These are phyloP conservation scores for Podila minutissima DNA, from an alignment of 192 early-diverging fungal species.

Conservation along the genomic window DNA sequence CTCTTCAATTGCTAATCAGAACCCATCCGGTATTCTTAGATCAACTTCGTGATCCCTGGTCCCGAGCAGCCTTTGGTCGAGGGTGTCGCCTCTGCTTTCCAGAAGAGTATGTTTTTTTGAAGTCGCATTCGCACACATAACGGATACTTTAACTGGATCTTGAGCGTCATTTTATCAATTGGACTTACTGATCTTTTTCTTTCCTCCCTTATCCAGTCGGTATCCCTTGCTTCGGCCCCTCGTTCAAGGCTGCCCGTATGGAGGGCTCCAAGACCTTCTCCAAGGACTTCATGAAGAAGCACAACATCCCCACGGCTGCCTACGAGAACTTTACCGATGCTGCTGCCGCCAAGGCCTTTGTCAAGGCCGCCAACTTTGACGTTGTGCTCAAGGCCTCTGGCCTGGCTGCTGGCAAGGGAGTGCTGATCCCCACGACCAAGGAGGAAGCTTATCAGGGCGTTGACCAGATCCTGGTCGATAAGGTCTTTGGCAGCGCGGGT, in stretches of 20 bases:
- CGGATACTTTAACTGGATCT: neutral
- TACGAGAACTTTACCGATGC: slow-evolving; percentile 67
- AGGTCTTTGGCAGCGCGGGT: slow-evolving; percentile 91
- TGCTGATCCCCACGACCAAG: slow-evolving; percentile 86
- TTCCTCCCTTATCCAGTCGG: slow-evolving; percentile 62
- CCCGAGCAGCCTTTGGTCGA: slow-evolving; percentile 98
- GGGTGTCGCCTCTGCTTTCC: slow-evolving; percentile 86
- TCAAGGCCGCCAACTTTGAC: slow-evolving; percentile 31
- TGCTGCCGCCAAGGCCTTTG: slow-evolving; percentile 16
- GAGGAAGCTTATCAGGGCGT: slow-evolving; percentile 89
- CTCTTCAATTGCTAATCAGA: neutral
- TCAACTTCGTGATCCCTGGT: slow-evolving; percentile 89
- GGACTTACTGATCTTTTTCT: neutral
- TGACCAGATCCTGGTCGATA: slow-evolving; percentile 89
- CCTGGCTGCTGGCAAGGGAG: slow-evolving; percentile 98
- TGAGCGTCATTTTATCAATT: neutral
- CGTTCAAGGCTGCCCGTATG: slow-evolving; percentile 85
- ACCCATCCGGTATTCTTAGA: slow-evolving; percentile 46
- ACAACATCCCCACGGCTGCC: slow-evolving; percentile 94
- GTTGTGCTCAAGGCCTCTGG: slow-evolving; percentile 83
- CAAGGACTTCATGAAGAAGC: slow-evolving; percentile 98
- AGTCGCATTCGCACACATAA: slow-evolving; percentile 20
- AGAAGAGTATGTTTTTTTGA: slow-evolving; percentile 68
- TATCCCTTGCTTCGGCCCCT: slow-evolving; percentile 94
- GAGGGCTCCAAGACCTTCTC: slow-evolving; percentile 99